phyloP scores from a whole-genome alignment of 1,139 yeast species.

The Arxiozyma bovina region DNA sequence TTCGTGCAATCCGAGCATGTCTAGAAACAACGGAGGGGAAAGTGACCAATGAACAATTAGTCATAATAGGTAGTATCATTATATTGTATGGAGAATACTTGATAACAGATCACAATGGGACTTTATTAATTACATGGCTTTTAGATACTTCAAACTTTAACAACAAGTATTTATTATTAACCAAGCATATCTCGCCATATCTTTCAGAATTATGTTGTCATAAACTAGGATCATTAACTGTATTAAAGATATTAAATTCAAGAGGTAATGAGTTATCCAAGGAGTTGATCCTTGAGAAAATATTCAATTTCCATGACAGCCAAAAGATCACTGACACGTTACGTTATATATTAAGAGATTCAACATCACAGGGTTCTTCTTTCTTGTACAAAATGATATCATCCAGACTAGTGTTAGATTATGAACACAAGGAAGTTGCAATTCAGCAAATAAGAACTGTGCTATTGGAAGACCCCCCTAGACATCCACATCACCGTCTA shows the following conservation, averaged over 20 bases:
- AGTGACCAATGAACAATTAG: slow-evolving; percentile 55
- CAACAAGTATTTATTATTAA: slow-evolving; percentile 46
- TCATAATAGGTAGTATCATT: slow-evolving; percentile 69
- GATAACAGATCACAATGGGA: slow-evolving; percentile 80
- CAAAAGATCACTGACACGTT: background rate
- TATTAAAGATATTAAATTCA: slow-evolving; percentile 67
- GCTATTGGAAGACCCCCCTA: slow-evolving; percentile 50
- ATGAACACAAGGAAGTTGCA: slow-evolving; percentile 48
- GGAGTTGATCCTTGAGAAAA: slow-evolving; percentile 49
- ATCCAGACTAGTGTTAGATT: slow-evolving; percentile 46
- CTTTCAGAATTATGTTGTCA: slow-evolving; percentile 67
- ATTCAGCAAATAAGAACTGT: slow-evolving; percentile 52
- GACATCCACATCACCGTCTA: slow-evolving; percentile 63
- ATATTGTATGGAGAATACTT: slow-evolving; percentile 70
- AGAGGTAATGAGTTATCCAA: slow-evolving; percentile 58
- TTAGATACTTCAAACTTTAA: slow-evolving; percentile 72
- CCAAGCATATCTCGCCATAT: slow-evolving; percentile 53
- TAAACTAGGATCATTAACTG: slow-evolving; percentile 76
- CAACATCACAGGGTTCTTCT: slow-evolving; percentile 63
- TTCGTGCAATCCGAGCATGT: slow-evolving; percentile 89
- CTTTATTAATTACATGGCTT: slow-evolving; percentile 86
- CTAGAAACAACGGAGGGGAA: slow-evolving; percentile 55
- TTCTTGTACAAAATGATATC: slow-evolving; percentile 72
- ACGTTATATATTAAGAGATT: slow-evolving; percentile 43
- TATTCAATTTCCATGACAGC: slow-evolving; percentile 34